Conservation (phyloP, 768 basidiomycete genomes). For the Lentinus brumalis region DNA sequence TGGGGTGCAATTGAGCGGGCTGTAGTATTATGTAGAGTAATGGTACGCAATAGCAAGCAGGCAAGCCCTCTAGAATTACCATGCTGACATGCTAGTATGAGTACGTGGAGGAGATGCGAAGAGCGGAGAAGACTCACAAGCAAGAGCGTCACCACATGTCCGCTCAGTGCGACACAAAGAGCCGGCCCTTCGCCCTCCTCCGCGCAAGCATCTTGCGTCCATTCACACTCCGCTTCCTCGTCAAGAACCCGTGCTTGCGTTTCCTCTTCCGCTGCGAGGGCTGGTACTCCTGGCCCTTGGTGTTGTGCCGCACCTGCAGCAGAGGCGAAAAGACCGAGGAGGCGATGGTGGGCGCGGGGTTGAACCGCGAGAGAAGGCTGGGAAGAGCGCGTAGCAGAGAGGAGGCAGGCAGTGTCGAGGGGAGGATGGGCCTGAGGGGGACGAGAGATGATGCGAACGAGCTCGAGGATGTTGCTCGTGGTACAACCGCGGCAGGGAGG, state of each 20-base stretch:
- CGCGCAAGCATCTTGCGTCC: constrained; percentile 75
- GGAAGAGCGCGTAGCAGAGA: constrained; percentile 6
- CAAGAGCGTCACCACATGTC: constrained; percentile 12
- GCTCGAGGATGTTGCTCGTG: constrained; percentile 10
- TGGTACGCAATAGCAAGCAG: background rate
- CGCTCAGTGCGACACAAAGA: constrained; percentile 73
- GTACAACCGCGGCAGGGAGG: constrained; percentile 5
- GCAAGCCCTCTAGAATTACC: background rate
- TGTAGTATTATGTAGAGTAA: background rate
- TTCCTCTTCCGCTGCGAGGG: constrained; percentile 95
- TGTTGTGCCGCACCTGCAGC: constrained; percentile 60
- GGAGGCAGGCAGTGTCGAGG: background rate
- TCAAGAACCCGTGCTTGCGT: constrained; percentile 89
- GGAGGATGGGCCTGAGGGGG: constrained; percentile 14
- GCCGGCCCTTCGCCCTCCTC: constrained; percentile 74
- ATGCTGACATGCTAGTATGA: too few relatives aligned
- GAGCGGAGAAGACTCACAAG: background rate
- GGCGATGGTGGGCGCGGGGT: constrained; percentile 8
- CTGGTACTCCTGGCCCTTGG: constrained; percentile 90
- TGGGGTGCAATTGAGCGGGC: too few relatives aligned
- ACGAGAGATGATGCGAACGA: constrained; percentile 14
- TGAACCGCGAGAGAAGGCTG: constrained; percentile 10
- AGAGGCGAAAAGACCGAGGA: constrained; percentile 44
- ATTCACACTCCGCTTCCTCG: constrained; percentile 63
- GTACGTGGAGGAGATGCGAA: background rate